Evolutionary conservation across 2,329 filamentous ascomycete species (phyloP).

Genomic region (Aspergillus sp.): DNA sequence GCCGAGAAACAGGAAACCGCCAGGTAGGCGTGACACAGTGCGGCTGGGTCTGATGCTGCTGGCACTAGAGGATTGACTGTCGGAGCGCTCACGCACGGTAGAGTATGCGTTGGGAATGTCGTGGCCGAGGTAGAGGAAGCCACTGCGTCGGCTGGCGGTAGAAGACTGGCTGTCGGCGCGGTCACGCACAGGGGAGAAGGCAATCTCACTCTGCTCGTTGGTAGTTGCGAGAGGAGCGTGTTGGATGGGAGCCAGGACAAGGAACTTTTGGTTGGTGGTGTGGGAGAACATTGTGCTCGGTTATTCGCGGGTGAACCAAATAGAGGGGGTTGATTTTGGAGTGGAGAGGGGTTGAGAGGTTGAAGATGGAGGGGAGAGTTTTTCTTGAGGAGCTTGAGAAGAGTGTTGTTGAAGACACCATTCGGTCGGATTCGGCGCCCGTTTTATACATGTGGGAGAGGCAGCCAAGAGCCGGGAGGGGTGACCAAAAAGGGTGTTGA

Average conservation of each 20-base stretch:
- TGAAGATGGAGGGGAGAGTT: background rate
- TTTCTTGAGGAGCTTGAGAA: slow-evolving; percentile 14
- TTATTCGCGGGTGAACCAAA: slow-evolving; percentile 9
- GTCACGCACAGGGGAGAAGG: slow-evolving; percentile 14
- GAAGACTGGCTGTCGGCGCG: slow-evolving; percentile 32
- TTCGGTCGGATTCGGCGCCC: slow-evolving; percentile 24
- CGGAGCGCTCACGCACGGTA: slow-evolving; percentile 29
- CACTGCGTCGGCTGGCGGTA: background rate
- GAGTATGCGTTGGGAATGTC: background rate
- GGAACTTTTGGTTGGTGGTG: slow-evolving; percentile 36
- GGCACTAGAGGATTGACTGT: slow-evolving; percentile 32
- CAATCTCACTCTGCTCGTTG: slow-evolving; percentile 7
- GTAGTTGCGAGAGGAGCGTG: slow-evolving; percentile 31
- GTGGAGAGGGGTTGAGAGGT: background rate
- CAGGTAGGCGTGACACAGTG: slow-evolving; percentile 23
- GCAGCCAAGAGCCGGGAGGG: slow-evolving; percentile 23
- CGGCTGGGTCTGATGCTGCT: slow-evolving; percentile 10
- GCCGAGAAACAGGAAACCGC: slow-evolving; percentile 36
- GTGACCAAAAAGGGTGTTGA: slow-evolving; percentile 33
- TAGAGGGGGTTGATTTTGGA: slow-evolving; percentile 2
- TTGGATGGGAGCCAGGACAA: slow-evolving; percentile 38
- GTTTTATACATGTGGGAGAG: slow-evolving; percentile 34
- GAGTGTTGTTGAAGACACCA: slow-evolving; percentile 10
- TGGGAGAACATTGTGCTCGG: slow-evolving; percentile 35
- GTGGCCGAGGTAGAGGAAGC: background rate